Conservation (phyloP, 495 filamentous ascomycete species). For the Lichenothelia convexa region DNA sequence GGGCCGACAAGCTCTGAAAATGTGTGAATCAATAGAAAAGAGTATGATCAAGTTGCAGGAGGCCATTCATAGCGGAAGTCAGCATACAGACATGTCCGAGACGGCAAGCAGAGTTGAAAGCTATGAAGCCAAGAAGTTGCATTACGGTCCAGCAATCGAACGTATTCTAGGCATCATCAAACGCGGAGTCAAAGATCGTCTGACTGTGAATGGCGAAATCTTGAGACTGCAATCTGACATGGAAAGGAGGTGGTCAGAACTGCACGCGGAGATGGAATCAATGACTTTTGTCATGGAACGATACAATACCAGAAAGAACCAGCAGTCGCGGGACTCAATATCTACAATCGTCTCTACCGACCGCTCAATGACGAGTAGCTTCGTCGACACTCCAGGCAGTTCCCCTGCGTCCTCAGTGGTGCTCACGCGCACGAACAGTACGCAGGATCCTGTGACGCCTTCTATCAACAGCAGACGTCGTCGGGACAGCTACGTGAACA, state of each 20-base stretch:
- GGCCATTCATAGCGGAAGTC: constrained; percentile 51
- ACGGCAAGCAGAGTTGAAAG: constrained; percentile 71
- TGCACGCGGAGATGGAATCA: constrained; percentile 57
- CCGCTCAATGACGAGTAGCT: constrained; percentile 52
- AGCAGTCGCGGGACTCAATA: constrained; percentile 79
- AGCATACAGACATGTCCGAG: constrained; percentile 44
- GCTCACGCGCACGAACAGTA: constrained; percentile 17
- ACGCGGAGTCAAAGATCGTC: constrained; percentile 72
- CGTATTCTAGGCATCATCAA: constrained; percentile 79
- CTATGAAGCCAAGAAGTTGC: constrained; percentile 86
- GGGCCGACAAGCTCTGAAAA: constrained; percentile 78
- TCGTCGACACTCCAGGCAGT: constrained; percentile 62
- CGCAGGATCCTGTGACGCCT: constrained; percentile 11
- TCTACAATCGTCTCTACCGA: constrained; percentile 83
- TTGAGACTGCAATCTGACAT: constrained; percentile 67
- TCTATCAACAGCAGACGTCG: constrained; percentile 2
- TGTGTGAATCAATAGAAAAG: constrained; percentile 81
- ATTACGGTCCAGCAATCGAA: constrained; percentile 90
- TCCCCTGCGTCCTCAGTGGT: constrained; percentile 84
- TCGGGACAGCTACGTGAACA: not conserved
- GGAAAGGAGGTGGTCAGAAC: constrained; percentile 53
- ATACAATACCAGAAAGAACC: constrained; percentile 34
- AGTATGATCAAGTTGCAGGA: constrained; percentile 70
- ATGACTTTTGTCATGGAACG: constrained; percentile 61
- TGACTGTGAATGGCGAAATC: constrained; percentile 92